These are phyloP conservation scores for Trebouxia sp. DNA, from an alignment of 139 green algal species.

Conservation along the genomic window DNA sequence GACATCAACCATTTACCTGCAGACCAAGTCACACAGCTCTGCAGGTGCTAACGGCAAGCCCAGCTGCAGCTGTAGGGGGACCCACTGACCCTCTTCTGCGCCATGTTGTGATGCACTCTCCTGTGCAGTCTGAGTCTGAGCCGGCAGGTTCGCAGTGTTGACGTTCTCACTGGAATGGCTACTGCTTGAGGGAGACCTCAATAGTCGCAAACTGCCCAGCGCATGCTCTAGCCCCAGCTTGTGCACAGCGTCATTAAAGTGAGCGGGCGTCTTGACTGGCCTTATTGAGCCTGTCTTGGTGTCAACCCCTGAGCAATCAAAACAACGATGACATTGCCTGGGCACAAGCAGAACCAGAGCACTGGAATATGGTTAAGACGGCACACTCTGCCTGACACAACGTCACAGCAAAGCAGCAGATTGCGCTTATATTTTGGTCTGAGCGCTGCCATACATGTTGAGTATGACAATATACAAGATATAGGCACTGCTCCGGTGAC, in stretches of 20 bases:
- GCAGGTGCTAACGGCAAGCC: conserved; percentile 75
- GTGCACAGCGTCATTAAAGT: conserved; percentile 33
- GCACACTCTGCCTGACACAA: too few relatives aligned
- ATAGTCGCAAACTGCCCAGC: conserved; percentile 52
- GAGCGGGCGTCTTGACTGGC: background rate
- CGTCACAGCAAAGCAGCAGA: too few relatives aligned
- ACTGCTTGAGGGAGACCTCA: conserved; percentile 27
- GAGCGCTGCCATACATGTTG: too few relatives aligned
- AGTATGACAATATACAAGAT: too few relatives aligned
- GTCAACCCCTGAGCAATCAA: conserved; percentile 22
- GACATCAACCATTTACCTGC: conserved; percentile 21
- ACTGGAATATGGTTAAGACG: too few relatives aligned
- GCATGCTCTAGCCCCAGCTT: conserved; percentile 50
- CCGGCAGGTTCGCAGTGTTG: background rate
- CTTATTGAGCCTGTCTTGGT: conserved; percentile 21
- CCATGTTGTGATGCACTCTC: background rate
- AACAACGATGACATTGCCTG: too few relatives aligned
- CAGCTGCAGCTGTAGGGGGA: conserved; percentile 71
- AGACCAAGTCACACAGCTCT: conserved; percentile 74
- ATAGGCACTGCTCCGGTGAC: too few relatives aligned
- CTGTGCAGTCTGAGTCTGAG: conserved; percentile 1
- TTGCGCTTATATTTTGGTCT: too few relatives aligned
- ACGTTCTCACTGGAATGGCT: background rate
- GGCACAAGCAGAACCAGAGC: too few relatives aligned
- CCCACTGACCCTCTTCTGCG: conserved; percentile 46